phyloP scores from a whole-genome alignment of 257 asterid genomes.

The Solanum pimpinellifolium region DNA sequence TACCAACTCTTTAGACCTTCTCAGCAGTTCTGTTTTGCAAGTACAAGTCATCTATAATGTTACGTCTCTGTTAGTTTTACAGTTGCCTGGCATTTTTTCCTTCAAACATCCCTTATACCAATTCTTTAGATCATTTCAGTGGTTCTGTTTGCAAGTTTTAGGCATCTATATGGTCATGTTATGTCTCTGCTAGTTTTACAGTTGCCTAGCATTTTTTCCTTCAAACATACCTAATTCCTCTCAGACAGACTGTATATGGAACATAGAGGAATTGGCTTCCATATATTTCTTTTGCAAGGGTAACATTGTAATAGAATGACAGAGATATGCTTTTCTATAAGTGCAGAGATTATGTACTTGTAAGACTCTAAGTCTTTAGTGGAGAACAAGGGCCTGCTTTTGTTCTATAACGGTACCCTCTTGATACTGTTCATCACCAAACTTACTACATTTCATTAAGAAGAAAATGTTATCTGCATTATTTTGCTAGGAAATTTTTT shows the following conservation, averaged over 20 bases:
- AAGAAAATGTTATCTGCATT: neutral
- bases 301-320: neutral
- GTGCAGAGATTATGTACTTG: neutral
- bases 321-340: neutral
- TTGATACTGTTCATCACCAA: neutral
- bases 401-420: neutral
- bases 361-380: neutral
- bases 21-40: neutral
- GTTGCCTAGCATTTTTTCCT: neutral
- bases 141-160: neutral
- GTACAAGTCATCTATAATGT: neutral
- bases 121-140: neutral
- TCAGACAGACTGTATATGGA: neutral
- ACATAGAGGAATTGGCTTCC: neutral
- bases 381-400: neutral
- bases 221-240: neutral
- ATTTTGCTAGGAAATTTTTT: neutral
- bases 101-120: neutral
- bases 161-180: neutral
- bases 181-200: neutral
- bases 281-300: neutral
- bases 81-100: neutral
- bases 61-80: neutral
- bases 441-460: neutral
- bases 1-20: neutral